Conservation (phyloP, 768 basidiomycete genomes). For the Podaxis rugospora region DNA sequence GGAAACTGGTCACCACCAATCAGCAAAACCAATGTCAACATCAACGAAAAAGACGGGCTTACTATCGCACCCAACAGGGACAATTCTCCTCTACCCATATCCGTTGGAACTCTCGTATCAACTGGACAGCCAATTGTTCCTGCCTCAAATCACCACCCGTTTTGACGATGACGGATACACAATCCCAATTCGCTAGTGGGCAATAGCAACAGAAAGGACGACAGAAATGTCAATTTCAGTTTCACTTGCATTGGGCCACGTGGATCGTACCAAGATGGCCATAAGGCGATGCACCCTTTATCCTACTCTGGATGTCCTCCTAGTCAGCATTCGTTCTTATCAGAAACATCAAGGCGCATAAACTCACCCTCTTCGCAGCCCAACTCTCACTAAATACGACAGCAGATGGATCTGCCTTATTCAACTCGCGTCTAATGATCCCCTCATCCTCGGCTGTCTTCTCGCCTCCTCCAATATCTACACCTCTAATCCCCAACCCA, state of each 20-base stretch:
- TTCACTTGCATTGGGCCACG: slow-evolving; percentile 1
- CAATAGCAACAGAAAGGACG: neutral
- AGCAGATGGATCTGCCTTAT: slow-evolving; percentile 94
- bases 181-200: slow-evolving; percentile 69
- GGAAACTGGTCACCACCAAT: slow-evolving; percentile 56
- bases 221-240: neutral
- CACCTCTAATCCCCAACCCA: slow-evolving; percentile 7
- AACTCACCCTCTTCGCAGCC: slow-evolving; percentile 79
- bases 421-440: slow-evolving; percentile 89
- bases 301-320: slow-evolving; percentile 56
- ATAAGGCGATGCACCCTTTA: slow-evolving; percentile 91
- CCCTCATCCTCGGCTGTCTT: slow-evolving; percentile 87
- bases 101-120: slow-evolving; percentile 87
- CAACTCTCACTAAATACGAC: slow-evolving; percentile 95
- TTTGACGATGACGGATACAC: slow-evolving; percentile 96
- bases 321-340: neutral
- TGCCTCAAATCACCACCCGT: slow-evolving; percentile 95
- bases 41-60: slow-evolving; percentile 17
- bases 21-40: no score
- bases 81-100: slow-evolving; percentile 96
- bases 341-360: neutral
- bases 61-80: slow-evolving; percentile 94
- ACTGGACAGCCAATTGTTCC: slow-evolving; percentile 94
- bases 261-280: slow-evolving; percentile 75
- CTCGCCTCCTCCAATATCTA: slow-evolving; percentile 18